Evolutionary conservation across 176 grass and related monocot genomes (phyloP), one percentile per base, ranked within the genome.

Genomic region (Eleusine coracana): DNA sequence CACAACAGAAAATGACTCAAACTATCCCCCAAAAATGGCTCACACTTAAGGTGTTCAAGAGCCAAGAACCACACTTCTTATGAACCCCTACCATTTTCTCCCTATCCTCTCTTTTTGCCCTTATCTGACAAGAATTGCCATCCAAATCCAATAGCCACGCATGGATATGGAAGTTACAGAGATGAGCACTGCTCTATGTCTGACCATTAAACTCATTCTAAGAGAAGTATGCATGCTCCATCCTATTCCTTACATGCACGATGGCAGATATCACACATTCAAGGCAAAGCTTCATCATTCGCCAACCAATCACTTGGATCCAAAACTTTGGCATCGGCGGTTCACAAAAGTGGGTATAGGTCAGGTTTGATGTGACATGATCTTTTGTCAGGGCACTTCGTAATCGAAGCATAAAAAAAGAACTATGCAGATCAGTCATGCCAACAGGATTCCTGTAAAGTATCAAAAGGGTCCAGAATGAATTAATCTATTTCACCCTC

Each of bases 401-500:
- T 62, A 80, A 59, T 59, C 76, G 23, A 78, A 70, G 82, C 21
- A 70, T 71, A 54, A 64, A 82, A 75, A 44, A 84, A 66, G 70
- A 75, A 63, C 76, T 75, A 87, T 52, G 62, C 27, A 62, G 70
- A 68, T 49, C 76, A 81, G 68, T 37, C 80, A 70, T 79, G 38
- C 46, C 48, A 38, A 76, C 46, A 83, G 81, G 52, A 38, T 38
- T 67, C 75, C 52, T 65, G 44, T 70, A 10, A 77, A 73, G 73
- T 84, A 81, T 76, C 71, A 85, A 82, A 51, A 84, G 85, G 80
- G 61, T 39, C 74, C 66, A 65, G 84, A 83, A 34, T 21, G 16
- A 34, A 72, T 92, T 81, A 94, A 87, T 94, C 95, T 87, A 97
- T 97, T 83, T 97, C 95, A 42, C 95, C 95, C 81, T 99, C 91